phyloP scores from a whole-genome alignment of 345 rosid species.

The Tarenaya hassleriana region DNA sequence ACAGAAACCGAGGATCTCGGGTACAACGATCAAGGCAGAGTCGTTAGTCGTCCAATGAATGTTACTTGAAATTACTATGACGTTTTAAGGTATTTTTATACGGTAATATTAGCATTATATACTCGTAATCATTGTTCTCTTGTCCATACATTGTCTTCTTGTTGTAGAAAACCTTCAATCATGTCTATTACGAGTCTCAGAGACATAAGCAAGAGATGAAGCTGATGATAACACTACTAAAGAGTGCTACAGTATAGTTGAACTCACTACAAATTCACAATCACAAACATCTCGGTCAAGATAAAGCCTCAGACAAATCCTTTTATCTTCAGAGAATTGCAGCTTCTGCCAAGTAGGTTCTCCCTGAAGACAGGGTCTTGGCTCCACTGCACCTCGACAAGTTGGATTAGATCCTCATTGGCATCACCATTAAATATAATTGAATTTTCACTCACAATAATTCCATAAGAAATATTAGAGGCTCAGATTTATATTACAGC shows the following conservation, averaged over 20 bases:
- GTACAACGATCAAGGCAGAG: too few species aligned
- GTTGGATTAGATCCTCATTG: not conserved
- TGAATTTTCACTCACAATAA: slow-evolving; percentile 29
- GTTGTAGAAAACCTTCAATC: too few species aligned
- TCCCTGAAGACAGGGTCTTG: slow-evolving; percentile 40
- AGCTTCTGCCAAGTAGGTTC: slow-evolving; percentile 56
- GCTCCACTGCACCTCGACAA: slow-evolving; percentile 34
- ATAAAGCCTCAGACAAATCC: slow-evolving; percentile 42
- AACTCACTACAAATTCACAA: too few species aligned
- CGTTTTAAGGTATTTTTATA: too few species aligned
- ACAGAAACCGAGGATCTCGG: too few species aligned
- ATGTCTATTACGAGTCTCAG: too few species aligned
- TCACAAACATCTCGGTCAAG: too few species aligned
- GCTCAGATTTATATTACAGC: slow-evolving; percentile 64
- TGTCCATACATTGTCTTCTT: not conserved
- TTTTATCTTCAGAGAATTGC: slow-evolving; percentile 26
- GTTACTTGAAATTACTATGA: too few species aligned
- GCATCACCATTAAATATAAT: slow-evolving; percentile 22
- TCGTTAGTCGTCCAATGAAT: too few species aligned
- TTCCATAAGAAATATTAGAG: not conserved
- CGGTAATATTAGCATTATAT: too few species aligned
- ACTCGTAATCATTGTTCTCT: too few species aligned
- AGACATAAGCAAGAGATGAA: not conserved
- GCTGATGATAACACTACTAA: not conserved
- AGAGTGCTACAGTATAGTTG: not conserved